Base-by-base conservation (phyloP, 2,329 filamentous ascomycete genomes). In the Sporothrix schenckii region DNA sequence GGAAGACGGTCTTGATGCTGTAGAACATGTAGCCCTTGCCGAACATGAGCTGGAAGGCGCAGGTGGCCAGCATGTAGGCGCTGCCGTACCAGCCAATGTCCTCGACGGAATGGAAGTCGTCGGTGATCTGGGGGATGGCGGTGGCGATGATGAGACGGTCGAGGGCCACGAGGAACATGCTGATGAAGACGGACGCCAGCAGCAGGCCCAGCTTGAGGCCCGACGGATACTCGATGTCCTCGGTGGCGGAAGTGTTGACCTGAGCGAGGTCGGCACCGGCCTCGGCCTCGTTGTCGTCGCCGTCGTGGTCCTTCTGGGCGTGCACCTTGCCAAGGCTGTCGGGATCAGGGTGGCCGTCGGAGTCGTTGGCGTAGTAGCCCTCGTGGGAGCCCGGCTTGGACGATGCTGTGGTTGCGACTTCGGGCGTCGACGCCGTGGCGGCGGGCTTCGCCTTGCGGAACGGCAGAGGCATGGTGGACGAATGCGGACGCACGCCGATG, bases 21-120 rank as follows among this genome's bases (percentile, higher is more conserved):
- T 77, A 80, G 74, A 81, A 80, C 58, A 75, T 78, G 73, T 81
- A 83, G 49, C 81, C 70, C 72, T 80, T 81, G 70, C 80, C 80
- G 60, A 80, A 82, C 53, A 80, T 72, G 27, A 81, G 78, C 74
- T 82, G 80, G 58, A 74, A 74, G n/a, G 74, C 70, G 56, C 72
- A 74, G 39, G 65, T 71, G 34, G 72, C 61, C 39, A 74, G 68
- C 63, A 73, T 63, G 70, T 73, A 75, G 21, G 73, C 72, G 27
- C 69, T 74, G 58, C 70, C 72, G 60, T 75, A 75, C 74, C 73
- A 75, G 69, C 71, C 72, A 50, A 73, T 74, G 67, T 73, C 72
- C 58, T 50, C 65, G 49, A 69, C 68, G 10, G 74, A 72, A 47
- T 73, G 41, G 66, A 74, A 73, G n/a, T 74, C 69, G 66, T 73